Conservation (phyloP, 2,329 filamentous ascomycete genomes). For the Tolypocladium guangdongense region DNA sequence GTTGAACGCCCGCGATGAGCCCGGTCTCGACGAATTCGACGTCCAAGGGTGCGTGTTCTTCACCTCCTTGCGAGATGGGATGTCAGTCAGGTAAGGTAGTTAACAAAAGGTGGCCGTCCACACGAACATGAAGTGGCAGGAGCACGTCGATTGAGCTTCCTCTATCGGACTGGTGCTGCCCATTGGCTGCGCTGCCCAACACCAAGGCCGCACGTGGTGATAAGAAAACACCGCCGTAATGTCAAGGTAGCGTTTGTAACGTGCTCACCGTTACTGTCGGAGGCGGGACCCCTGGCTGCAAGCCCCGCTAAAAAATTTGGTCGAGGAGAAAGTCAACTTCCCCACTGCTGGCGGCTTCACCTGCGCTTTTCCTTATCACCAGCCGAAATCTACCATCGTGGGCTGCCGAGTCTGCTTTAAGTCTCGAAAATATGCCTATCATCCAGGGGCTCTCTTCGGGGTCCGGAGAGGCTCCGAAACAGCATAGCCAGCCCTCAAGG, state of each 20-base stretch:
- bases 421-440: slow-evolving; percentile 36
- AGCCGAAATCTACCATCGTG: background rate
- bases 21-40: background rate
- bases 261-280: background rate
- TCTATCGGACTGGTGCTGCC: background rate
- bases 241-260: background rate
- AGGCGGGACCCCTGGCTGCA: background rate
- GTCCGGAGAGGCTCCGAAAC: slow-evolving; percentile 55
- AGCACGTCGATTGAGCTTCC: background rate
- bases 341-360: background rate
- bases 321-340: too few relatives aligned
- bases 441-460: slow-evolving; percentile 33
- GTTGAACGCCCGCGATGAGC: background rate
- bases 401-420: background rate
- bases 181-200: background rate
- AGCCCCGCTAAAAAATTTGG: background rate
- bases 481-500: slow-evolving; percentile 78
- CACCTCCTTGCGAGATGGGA: background rate
- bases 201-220: slow-evolving; percentile 1
- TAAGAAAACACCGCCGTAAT: slow-evolving; percentile 1
- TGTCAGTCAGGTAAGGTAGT: background rate
- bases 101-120: background rate
- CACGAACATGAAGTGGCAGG: background rate
- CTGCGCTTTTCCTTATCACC: background rate
- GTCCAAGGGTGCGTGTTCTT: background rate